phyloP scores from a whole-genome alignment of 1,284 basidiomycete species.

The Cryptococcus sp. region DNA sequence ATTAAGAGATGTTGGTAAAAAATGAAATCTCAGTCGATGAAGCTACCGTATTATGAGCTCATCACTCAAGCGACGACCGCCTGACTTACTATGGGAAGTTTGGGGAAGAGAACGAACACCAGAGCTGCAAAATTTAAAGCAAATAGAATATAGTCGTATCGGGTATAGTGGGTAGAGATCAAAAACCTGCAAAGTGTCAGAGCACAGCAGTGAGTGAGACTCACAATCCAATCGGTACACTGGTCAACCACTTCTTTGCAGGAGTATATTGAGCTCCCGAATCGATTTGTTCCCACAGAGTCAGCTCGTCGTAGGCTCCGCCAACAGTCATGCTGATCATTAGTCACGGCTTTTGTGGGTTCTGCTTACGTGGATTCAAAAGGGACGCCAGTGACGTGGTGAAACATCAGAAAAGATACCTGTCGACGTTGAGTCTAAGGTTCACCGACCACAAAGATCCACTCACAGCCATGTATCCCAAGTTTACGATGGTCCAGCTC shows the following conservation, averaged over 20 bases:
- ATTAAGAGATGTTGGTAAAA: slow-evolving; percentile 27
- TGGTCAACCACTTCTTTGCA: slow-evolving; percentile 94
- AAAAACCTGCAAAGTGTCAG: slow-evolving; percentile 64
- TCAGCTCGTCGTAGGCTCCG: slow-evolving; percentile 95
- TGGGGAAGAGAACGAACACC: slow-evolving; percentile 80
- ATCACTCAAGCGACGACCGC: not conserved
- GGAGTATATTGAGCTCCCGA: slow-evolving; percentile 97
- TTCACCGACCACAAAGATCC: slow-evolving; percentile 1
- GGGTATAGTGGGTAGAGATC: slow-evolving; percentile 95
- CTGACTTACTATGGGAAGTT: slow-evolving; percentile 63
- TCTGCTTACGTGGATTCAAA: slow-evolving; percentile 63
- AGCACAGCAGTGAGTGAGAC: slow-evolving; percentile 41
- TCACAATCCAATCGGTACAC: slow-evolving; percentile 83
- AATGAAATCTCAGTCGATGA: slow-evolving; percentile 47
- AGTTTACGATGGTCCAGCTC: slow-evolving; percentile 92
- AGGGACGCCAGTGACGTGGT: slow-evolving; percentile 94
- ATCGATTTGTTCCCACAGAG: slow-evolving; percentile 99
- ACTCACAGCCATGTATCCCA: slow-evolving; percentile 85
- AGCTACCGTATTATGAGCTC: slow-evolving; percentile 23
- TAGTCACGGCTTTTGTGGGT: not conserved
- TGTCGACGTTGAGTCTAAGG: slow-evolving; percentile 40
- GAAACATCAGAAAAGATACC: slow-evolving; percentile 98
- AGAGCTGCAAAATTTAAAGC: slow-evolving; percentile 84
- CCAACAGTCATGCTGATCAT: slow-evolving; percentile 53
- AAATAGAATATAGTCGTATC: slow-evolving; percentile 89